Evolutionary conservation across 257 asterid genomes (phyloP).

Genomic region (Hygrophila difformis): DNA sequence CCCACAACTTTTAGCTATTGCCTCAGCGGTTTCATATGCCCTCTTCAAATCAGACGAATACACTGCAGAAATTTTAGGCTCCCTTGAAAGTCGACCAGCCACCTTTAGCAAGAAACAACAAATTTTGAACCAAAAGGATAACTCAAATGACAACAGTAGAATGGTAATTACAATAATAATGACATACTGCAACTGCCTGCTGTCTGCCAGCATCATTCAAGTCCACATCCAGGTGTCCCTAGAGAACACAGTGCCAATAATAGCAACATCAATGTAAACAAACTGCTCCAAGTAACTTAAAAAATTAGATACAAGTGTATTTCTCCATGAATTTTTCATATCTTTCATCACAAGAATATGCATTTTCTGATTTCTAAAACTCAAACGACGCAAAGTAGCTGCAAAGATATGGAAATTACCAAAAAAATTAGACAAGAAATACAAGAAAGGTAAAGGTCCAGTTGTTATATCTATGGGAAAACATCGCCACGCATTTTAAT

Average conservation of each 20-base stretch:
- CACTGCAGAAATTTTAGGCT: slow-evolving; percentile 48
- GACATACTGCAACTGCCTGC: slow-evolving; percentile 69
- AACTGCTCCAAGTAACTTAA: neutral
- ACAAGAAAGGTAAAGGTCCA: too few relatives aligned
- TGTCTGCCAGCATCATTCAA: slow-evolving; percentile 61
- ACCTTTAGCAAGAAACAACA: slow-evolving; percentile 33
- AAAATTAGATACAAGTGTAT: neutral
- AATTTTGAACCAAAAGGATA: slow-evolving; percentile 1
- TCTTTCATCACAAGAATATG: neutral
- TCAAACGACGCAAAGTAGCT: neutral
- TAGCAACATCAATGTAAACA: neutral
- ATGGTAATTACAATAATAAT: slow-evolving; percentile 10
- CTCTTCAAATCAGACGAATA: slow-evolving; percentile 77
- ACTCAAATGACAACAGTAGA: slow-evolving; percentile 1
- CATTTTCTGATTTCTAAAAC: neutral
- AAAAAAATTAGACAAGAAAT: neutral
- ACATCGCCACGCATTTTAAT: too few relatives aligned
- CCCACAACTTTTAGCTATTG: slow-evolving; percentile 53
- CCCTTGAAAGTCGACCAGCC: slow-evolving; percentile 62
- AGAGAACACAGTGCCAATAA: slow-evolving; percentile 9
- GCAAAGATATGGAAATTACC: neutral
- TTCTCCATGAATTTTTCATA: neutral
- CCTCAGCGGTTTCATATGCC: slow-evolving; percentile 58
- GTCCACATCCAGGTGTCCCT: slow-evolving; percentile 89
- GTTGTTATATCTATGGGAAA: too few relatives aligned